Conservation (phyloP, 2,329 filamentous ascomycete genomes). For the Cercospora sp. region DNA sequence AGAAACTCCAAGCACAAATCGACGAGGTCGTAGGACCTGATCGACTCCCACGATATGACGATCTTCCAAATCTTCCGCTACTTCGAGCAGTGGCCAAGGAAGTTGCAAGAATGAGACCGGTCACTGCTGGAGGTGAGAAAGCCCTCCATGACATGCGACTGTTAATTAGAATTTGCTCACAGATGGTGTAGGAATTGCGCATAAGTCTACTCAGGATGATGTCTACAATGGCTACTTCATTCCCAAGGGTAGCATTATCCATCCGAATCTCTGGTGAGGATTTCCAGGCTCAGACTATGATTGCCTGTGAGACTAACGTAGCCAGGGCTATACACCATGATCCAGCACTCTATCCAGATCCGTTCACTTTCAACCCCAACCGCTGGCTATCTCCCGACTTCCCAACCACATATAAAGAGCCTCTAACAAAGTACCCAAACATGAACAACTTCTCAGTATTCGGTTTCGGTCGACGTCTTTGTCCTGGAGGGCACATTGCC, state of each 20-base stretch:
- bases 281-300: rapidly evolving
- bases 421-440: background rate
- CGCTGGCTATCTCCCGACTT: background rate
- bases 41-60: background rate
- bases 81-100: background rate
- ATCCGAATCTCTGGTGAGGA: background rate
- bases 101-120: background rate
- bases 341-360: background rate
- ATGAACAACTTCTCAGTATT: background rate
- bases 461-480: background rate
- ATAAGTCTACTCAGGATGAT: background rate
- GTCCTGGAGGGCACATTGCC: background rate
- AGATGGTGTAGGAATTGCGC: too few relatives aligned
- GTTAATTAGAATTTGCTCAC: background rate
- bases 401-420: background rate
- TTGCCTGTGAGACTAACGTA: background rate
- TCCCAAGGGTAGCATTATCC: background rate
- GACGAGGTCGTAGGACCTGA: background rate
- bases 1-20: background rate
- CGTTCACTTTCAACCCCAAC: background rate
- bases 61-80: background rate
- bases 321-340: background rate
- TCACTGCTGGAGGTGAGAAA: background rate
- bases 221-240: background rate
- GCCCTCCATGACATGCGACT: background rate